Conservation (phyloP, 192 early-diverging fungal species). For the Coemansia sp. region DNA sequence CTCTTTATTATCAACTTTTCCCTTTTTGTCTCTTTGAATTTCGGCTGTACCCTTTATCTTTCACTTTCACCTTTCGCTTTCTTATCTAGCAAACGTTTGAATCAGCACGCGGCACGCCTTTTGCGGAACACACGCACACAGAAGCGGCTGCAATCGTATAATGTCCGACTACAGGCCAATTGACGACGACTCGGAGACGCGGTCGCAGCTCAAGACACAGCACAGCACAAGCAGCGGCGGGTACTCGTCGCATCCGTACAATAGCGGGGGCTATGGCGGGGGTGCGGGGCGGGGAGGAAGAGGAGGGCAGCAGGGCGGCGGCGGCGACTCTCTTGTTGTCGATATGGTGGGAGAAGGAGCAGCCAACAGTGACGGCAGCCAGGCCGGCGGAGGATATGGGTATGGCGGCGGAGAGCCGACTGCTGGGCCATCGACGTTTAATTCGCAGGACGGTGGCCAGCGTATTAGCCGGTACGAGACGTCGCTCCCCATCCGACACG, state of each 20-base stretch:
- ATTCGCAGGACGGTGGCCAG: conserved; percentile 53
- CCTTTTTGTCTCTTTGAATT: background rate
- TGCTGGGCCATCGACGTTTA: conserved; percentile 50
- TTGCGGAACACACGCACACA: background rate
- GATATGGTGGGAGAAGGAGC: conserved; percentile 18
- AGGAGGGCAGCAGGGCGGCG: background rate
- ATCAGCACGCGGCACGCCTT: background rate
- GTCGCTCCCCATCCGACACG: conserved; percentile 63
- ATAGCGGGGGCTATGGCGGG: conserved; percentile 15
- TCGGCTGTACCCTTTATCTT: background rate
- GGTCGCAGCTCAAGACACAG: conserved; percentile 10
- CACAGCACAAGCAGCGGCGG: conserved; percentile 7
- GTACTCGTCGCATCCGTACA: conserved; percentile 47
- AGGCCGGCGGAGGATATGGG: conserved; percentile 6
- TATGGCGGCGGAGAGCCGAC: conserved; percentile 37
- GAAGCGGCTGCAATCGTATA: background rate
- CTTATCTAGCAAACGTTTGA: background rate
- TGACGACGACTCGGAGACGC: conserved; percentile 29
- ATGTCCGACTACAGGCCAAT: conserved; percentile 51
- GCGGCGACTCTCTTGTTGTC: conserved; percentile 29
- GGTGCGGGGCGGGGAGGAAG: conserved; percentile 1
- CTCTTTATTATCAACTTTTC: no score
- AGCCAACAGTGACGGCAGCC: background rate
- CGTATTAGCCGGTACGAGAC: conserved; percentile 85
- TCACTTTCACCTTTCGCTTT: background rate